Evolutionary conservation across 192 early-diverging fungal genomes (phyloP), one percentile per base, ranked within the genome.

Genomic region (Gonapodya prolifera): DNA sequence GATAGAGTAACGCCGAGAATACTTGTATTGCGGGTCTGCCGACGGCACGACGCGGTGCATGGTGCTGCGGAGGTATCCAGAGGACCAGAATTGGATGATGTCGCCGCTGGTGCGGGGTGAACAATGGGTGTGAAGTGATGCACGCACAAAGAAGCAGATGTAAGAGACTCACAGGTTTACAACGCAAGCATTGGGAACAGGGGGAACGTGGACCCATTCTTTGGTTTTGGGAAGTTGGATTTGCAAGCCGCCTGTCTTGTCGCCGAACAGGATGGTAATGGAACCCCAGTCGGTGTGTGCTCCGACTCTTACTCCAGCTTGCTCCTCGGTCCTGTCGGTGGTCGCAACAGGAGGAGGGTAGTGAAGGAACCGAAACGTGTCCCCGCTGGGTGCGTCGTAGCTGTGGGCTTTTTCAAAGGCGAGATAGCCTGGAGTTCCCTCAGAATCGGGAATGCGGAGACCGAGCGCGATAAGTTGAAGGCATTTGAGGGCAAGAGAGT

Each of bases 251-350:
- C 81, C 83, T 8, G 86, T 81, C 69, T 89, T 84, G 78, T 90
- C 86, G 79, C 90, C 89, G 78, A 91, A 90, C 34, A 92, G 75
- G 1, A 92, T 71, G 1, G 91, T 91, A n/a, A 92, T 77, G 0
- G 89, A 87, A 1, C 91, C 91, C 78, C 91, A 92, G 78, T 92
- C 91, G 0, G 91, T 77, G 71, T 73, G 71, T 8, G 71, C 71
- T 8, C 71, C 71, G 31, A 73, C 32, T 8, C 71, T 18, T 2
- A 73, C 71, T 18, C 71, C 71, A 13, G 71, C 71, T 73, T 73
- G 28, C 71, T 73, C 71, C 8, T 18, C 28, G 31, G 79, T 86
- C 81, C 34, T 77, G 1, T 75, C 30, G 2, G 75, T 75, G 0
- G 79, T 78, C 23, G 45, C 45, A 23, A 61, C 45, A 18, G 69